These are phyloP conservation scores for Mycothermus thermophilus DNA, from an alignment of 495 filamentous ascomycete genomes.

Conservation along the genomic window DNA sequence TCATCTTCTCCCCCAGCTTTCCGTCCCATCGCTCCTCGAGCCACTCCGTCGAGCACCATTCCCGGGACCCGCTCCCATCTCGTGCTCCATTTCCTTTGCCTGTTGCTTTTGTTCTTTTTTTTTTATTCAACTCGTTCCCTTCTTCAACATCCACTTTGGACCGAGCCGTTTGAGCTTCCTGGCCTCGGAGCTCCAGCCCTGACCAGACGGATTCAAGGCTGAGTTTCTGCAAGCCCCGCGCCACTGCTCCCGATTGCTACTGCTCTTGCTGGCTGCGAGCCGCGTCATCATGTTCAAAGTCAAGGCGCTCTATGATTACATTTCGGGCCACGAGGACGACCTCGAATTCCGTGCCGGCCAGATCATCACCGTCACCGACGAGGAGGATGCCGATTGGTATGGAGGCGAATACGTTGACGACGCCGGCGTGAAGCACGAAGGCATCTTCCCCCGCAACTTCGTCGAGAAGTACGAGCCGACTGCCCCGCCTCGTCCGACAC, in stretches of 20 bases:
- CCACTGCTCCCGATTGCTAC: not conserved
- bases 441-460: conserved; percentile 94
- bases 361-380: conserved; percentile 82
- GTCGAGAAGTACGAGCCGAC: conserved; percentile 89
- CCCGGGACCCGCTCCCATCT: too few relatives aligned
- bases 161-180: too few relatives aligned
- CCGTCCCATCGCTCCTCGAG: too few relatives aligned
- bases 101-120: too few relatives aligned
- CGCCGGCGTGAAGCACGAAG: conserved; percentile 57
- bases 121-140: too few relatives aligned
- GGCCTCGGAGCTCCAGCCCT: conserved; percentile 23
- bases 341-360: conserved; percentile 74
- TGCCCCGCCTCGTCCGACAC: conserved; percentile 70
- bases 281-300: conserved; percentile 76
- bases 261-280: conserved; percentile 7
- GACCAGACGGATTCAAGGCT: conserved; percentile 1
- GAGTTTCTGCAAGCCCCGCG: conserved; percentile 6
- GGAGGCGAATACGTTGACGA: conserved; percentile 75
- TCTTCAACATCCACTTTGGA: too few relatives aligned
- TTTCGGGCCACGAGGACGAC: conserved; percentile 84
- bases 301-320: conserved; percentile 87
- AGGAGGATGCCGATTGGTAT: conserved; percentile 94
- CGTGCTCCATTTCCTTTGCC: too few relatives aligned
- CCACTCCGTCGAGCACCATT: too few relatives aligned
- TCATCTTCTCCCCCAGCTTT: too few relatives aligned